Evolutionary conservation across 2,329 filamentous ascomycete genomes (phyloP).

Genomic region (Microcera coccophila): DNA sequence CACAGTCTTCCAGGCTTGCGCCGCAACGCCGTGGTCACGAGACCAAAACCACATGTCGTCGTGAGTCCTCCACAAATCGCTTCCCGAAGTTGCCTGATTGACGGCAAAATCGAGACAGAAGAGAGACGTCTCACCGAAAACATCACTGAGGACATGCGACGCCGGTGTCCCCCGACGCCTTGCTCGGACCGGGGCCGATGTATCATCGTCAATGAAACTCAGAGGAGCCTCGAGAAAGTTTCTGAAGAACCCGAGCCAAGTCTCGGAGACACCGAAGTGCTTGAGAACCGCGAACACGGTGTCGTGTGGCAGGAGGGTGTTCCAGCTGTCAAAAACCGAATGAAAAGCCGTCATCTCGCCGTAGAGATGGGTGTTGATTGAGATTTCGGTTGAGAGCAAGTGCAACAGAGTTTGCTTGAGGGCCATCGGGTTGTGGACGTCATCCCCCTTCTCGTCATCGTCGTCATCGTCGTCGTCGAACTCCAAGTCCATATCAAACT

Average conservation of each 20-base stretch:
- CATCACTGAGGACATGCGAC: constrained; percentile 55
- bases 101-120: constrained; percentile 65
- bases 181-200: constrained; percentile 37
- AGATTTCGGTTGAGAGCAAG: constrained; percentile 44
- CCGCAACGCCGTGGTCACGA: constrained; percentile 48
- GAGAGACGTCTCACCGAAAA: constrained; percentile 57
- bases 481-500: background rate
- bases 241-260: constrained; percentile 57
- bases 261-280: constrained; percentile 55
- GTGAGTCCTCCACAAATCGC: constrained; percentile 57
- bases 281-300: constrained; percentile 55
- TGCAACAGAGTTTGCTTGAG: constrained; percentile 49
- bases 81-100: constrained; percentile 53
- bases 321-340: constrained; percentile 44
- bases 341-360: constrained; percentile 45
- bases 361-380: constrained; percentile 42
- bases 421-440: constrained; percentile 34
- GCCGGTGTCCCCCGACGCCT: constrained; percentile 57
- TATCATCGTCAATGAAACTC: constrained; percentile 52
- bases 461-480: constrained; percentile 9
- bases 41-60: constrained; percentile 67
- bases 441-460: constrained; percentile 6
- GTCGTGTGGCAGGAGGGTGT: constrained; percentile 47
- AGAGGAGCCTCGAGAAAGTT: constrained; percentile 57
- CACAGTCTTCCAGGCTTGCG: constrained; percentile 57